Base-by-base conservation (phyloP, 1,284 basidiomycete genomes). In the Cutaneotrichosporon mucoides region DNA sequence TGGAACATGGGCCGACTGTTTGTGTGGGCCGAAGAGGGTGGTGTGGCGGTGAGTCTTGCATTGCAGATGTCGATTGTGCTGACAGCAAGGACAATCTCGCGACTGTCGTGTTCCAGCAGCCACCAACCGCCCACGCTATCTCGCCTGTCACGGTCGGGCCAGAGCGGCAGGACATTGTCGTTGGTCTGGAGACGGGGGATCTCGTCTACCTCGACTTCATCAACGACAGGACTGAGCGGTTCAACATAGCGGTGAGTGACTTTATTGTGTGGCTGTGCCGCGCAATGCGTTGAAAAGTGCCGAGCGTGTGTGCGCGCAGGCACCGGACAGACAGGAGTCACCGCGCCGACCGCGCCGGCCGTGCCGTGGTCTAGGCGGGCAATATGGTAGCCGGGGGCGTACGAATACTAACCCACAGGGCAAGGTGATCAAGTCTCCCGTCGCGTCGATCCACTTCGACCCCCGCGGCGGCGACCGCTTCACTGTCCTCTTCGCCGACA, bases 151-250 rank as follows among this genome's bases (percentile, higher is more conserved):
- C 76, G 2, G 67, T 68, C 51, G 69, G 68, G 9, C 81, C 86
- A 5, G 88, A 91, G 54, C 84, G 86, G 47, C 79, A 98, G 43
- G 96, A 99, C 72, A 82, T 97, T 10, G 83, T 98, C 57, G 88
- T 99, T 67, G 95, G 95, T 2, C 98, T 99, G 73, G 84, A 82
- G 64, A 89, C 91, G 0, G 95, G 95, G 12, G 95, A 99, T 76
- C 81, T 99, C 33, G 79, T 99, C 53, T 96, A 93, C 90, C 82
- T 96, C 61, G 51, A 87, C 92, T 70, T 85, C 84, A 51, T 88
- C 85, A 43, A 70, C 12, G 75, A 74, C 12, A 86, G 89, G 46
- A 98, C 97, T 72, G 85, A 85, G 7, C 89, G 94, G 34, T 81
- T 97, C 56, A 98, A 98, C 80, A 97, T 97, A 75, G 86, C 88